These are phyloP conservation scores for Daldinia sp. DNA, from an alignment of 2,329 filamentous ascomycete species.

Conservation along the genomic window DNA sequence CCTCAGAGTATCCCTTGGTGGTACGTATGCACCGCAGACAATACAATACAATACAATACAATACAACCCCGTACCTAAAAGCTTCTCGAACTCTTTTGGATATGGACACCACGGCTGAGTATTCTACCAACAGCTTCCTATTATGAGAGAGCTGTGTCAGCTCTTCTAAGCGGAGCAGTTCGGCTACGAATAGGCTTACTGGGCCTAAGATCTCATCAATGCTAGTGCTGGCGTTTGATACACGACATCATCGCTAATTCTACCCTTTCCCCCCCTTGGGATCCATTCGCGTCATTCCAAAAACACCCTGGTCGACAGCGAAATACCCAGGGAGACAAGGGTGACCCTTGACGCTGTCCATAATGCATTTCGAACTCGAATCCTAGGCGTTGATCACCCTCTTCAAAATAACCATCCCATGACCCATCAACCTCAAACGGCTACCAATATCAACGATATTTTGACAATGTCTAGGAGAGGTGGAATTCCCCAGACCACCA, in stretches of 20 bases:
- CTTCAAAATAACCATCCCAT: slow-evolving; percentile 61
- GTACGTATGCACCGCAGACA: slow-evolving; percentile 16
- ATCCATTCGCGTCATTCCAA: slow-evolving; percentile 43
- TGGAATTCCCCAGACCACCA: slow-evolving; percentile 32
- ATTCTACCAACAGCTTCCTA: slow-evolving; percentile 12
- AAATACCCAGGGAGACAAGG: slow-evolving; percentile 45
- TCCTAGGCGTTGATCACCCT: slow-evolving; percentile 60
- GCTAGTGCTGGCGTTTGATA: slow-evolving; percentile 36
- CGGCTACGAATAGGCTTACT: slow-evolving; percentile 37
- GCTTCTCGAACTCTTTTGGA: slow-evolving; percentile 46
- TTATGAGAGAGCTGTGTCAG: slow-evolving; percentile 38
- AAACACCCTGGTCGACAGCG: slow-evolving; percentile 42
- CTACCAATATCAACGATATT: slow-evolving; percentile 23
- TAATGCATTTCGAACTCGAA: slow-evolving; percentile 46
- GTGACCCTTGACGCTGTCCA: slow-evolving; percentile 42
- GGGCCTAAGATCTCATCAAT: slow-evolving; percentile 37
- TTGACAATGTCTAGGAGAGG: slow-evolving; percentile 23
- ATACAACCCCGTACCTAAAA: slow-evolving; percentile 33
- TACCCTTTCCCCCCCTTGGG: slow-evolving; percentile 36
- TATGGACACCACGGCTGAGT: slow-evolving; percentile 25
- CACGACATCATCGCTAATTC: slow-evolving; percentile 33
- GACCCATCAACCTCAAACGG: slow-evolving; percentile 63
- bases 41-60: slow-evolving; percentile 17
- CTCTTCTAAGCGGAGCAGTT: slow-evolving; percentile 38
- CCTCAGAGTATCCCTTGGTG: slow-evolving; percentile 38